These are phyloP conservation scores for Pharnaceum exiguum DNA, from an alignment of 148 eudicot species.

Conservation along the genomic window DNA sequence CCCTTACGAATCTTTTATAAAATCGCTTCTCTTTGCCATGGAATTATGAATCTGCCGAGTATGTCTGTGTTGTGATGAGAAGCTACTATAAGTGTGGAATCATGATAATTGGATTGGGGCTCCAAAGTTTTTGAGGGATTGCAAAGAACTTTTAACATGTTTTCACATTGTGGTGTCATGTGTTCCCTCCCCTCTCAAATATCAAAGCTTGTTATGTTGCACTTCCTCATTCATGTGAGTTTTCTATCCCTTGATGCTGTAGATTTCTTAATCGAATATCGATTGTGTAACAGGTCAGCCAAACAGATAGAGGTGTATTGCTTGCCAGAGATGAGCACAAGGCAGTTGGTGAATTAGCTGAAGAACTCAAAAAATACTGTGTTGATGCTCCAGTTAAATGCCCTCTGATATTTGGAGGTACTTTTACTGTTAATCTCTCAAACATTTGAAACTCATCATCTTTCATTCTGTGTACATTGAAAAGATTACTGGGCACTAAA, in stretches of 20 bases:
- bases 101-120: too few relatives aligned
- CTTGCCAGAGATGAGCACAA: slow-evolving; percentile 58
- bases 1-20: too few relatives aligned
- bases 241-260: background rate
- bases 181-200: too few relatives aligned
- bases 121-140: too few relatives aligned
- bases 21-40: too few relatives aligned
- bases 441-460: background rate
- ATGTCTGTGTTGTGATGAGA: too few relatives aligned
- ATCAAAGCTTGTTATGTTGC: too few relatives aligned
- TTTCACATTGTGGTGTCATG: too few relatives aligned
- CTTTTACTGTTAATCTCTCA: background rate
- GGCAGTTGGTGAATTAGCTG: slow-evolving; percentile 71
- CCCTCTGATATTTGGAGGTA: slow-evolving; percentile 97
- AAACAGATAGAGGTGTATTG: slow-evolving; percentile 79
- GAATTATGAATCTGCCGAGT: too few relatives aligned
- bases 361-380: slow-evolving; percentile 59
- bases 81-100: too few relatives aligned
- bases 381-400: slow-evolving; percentile 77
- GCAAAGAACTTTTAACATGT: too few relatives aligned
- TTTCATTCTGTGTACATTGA: background rate
- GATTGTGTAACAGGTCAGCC: slow-evolving; percentile 39
- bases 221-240: too few relatives aligned
- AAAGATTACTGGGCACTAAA: background rate
- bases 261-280: background rate